A percentile compares a stretch with the other conserved stretches of the same genome.
These are phyloP conservation scores for Solanum chiquidenum DNA, from an alignment of 257 asterid species.

Conservation along the genomic window DNA sequence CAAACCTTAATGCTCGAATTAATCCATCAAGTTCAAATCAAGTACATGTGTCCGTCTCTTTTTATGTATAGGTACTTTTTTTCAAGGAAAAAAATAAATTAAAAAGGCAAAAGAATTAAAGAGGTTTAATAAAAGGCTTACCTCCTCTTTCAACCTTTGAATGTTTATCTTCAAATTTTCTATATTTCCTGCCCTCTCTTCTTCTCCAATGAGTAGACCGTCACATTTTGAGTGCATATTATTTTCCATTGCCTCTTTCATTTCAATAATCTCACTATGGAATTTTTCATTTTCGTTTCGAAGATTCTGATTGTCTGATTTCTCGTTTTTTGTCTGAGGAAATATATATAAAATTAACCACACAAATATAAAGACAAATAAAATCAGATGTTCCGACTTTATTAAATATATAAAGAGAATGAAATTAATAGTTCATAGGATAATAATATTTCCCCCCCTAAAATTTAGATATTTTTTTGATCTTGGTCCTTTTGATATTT, in stretches of 20 bases:
- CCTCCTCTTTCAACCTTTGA: background rate
- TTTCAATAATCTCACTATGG: slow-evolving; percentile 34
- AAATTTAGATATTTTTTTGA: too few species aligned
- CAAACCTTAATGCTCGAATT: background rate
- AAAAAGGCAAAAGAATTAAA: background rate
- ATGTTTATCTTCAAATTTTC: background rate
- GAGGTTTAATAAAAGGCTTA: background rate
- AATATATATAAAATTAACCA: background rate
- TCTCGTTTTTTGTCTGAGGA: slow-evolving; percentile 43
- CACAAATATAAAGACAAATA: background rate
- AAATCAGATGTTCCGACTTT: background rate
- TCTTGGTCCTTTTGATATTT: background rate
- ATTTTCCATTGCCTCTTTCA: slow-evolving; percentile 33
- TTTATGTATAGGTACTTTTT: background rate
- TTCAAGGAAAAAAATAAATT: background rate
- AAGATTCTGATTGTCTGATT: slow-evolving; percentile 33
- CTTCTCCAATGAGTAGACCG: slow-evolving; percentile 24
- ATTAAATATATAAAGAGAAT: background rate
- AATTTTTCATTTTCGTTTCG: slow-evolving; percentile 41
- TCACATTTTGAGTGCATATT: slow-evolving; percentile 25
- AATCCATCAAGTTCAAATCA: background rate
- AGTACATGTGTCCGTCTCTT: background rate
- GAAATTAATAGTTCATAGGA: background rate
- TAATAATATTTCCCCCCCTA: background rate
- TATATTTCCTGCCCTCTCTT: slow-evolving; percentile 9